Evolutionary conservation across 495 filamentous ascomycete species (phyloP), one percentile per base, ranked within the genome.

Genomic region (Hamigera avellanea): DNA sequence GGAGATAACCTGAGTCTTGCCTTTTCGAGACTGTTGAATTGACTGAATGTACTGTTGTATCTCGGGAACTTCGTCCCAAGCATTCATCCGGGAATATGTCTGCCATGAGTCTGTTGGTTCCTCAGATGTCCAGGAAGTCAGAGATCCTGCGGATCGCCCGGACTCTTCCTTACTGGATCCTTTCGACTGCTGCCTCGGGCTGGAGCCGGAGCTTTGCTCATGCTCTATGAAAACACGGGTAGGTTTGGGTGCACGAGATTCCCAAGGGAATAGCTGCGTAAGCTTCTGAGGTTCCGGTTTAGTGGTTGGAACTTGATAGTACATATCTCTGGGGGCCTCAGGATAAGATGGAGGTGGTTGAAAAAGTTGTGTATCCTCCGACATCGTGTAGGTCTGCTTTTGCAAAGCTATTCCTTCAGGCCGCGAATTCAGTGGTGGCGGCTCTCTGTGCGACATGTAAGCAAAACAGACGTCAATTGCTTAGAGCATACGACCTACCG

Each of bases 191-290:
- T 47, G 36, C 41, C 18, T 42, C 40, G 13, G 23, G 28, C 26
- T 8, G 8, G 25, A 18, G n/a, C 26, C 19, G 31, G 19, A 15
- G 15, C 18, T 26, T 12, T 46, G 42, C 8, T 46, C 58, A 37
- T 78, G 75, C 26, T 80, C 70, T 5, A 69, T 48, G 45, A 94
- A 95, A 14, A 87, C 70, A 17, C 88, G 76, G 15, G 81, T 78
- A 1, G 87, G 69, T 49, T 64, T 73, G 0, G 76, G 67, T 23
- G 70, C 69, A 32, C 73, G 54, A 15, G 46, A 52, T 52, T 95
- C 88, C 88, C 88, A 95, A 10, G 86, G 87, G 58, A 95, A 95
- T 19, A 94, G 68, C 6, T 76, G 69, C 26, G 70, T 68, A 2
- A 77, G 69, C 38, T 66, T 72, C 40, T 76, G 57, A 15, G 66